Evolutionary conservation across 2,329 filamentous ascomycete species (phyloP), one percentile per base, ranked within the genome.

Genomic region (Penicillium olsonii): DNA sequence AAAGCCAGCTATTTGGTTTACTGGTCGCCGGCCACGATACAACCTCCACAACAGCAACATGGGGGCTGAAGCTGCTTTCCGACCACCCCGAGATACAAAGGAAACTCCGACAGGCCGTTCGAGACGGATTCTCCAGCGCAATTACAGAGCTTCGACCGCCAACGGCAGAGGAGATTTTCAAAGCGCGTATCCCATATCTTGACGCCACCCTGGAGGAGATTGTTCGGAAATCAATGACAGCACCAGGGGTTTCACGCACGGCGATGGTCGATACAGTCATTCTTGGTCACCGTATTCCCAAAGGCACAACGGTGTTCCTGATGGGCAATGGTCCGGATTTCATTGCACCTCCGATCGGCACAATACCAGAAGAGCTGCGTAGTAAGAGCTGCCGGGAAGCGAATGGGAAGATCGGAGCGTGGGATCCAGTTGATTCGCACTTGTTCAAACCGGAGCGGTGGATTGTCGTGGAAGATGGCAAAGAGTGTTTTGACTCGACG

Each of bases 11-110:
- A 2, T 68, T 66, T 31, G 68, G 64, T 2, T 68, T 69, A 49
- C 51, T 71, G 2, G 50, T 71, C n/a, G 69, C 72, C 40, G 77
- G 75, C n/a, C 71, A 77, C 49, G 75, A 79, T 40, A 78, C 76
- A 0, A 76, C 72, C 0, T 65, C 70, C 10, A 74, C 69, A 7
- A 72, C 72, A 0, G 54, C 77, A 0, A 52, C 55, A 27, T 77
- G 75, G 74, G 66, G 55, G 1, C 35, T 76, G 9, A 77, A 77
- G 42, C 60, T 62, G 45, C 63, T 77, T 5, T 60, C 68, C n/a
- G 59, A 57, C 24, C 54, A 72, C 37, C 69, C 59, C 12, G 48
- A 52, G 14, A 60, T 63, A 2, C 75, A 77, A 43, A 42, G 42
- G n/a, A 68, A 61, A 20, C 61, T 77, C 0, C 70, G 73, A 2